A percentile compares a stretch with the other conserved stretches of the same genome.
Evolutionary conservation across 1,284 basidiomycete species (phyloP).

Genomic region (Boletus sp.): DNA sequence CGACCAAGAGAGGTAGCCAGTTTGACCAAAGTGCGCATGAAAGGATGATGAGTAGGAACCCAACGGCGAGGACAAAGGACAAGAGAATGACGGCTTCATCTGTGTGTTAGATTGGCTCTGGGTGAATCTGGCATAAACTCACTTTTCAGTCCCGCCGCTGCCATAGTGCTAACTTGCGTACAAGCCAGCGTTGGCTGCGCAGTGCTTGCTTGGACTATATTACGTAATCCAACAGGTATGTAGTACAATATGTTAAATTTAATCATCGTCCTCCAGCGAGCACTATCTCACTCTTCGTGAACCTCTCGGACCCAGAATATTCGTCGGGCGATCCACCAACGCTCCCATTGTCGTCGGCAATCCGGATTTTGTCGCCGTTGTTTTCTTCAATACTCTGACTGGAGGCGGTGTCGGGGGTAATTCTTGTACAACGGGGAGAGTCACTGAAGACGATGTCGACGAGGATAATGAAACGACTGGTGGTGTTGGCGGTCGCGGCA

Average conservation of each 20-base stretch:
- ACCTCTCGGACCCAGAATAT: constrained; percentile 36
- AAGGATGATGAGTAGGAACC: constrained; percentile 96
- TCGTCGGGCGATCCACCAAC: constrained; percentile 35
- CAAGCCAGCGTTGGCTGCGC: constrained; percentile 4
- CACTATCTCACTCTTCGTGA: constrained; percentile 31
- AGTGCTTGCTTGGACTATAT: not conserved
- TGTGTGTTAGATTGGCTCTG: constrained; percentile 3
- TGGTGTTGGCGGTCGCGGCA: constrained; percentile 21
- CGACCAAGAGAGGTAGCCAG: constrained; percentile 96
- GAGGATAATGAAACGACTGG: constrained; percentile 34
- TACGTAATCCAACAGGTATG: constrained; percentile 8
- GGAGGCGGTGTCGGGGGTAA: constrained; percentile 13
- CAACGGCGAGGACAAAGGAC: constrained; percentile 93
- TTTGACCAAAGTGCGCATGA: constrained; percentile 96
- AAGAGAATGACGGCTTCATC: constrained; percentile 83
- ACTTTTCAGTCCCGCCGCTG: constrained; percentile 36
- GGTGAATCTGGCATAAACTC: not conserved
- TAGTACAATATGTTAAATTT: constrained; percentile 7
- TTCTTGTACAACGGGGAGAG: constrained; percentile 20
- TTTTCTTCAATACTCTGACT: constrained; percentile 28
- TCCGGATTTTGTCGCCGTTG: constrained; percentile 20
- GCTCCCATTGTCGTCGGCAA: constrained; percentile 23
- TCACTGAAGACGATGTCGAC: constrained; percentile 38
- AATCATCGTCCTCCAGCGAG: not conserved
- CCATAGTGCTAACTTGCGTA: constrained; percentile 34